These are phyloP conservation scores for Mentha longifolia DNA, from an alignment of 257 asterid species.

Conservation along the genomic window DNA sequence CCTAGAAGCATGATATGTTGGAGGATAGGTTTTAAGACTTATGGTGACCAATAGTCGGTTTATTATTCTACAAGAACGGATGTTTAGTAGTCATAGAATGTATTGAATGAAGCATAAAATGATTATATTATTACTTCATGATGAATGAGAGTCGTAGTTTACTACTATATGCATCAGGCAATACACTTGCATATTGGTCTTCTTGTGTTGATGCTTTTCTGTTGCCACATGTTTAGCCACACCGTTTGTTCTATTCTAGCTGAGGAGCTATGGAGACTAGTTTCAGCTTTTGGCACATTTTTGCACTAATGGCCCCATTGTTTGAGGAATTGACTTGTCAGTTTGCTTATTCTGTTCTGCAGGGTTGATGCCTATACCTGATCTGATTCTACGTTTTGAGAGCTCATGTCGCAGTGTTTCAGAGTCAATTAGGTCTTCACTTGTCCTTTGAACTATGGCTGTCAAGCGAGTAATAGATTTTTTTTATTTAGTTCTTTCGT, in stretches of 20 bases:
- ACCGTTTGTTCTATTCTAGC: neutral
- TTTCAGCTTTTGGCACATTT: constrained; percentile 13
- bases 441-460: constrained; percentile 19
- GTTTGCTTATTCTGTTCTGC: constrained; percentile 44
- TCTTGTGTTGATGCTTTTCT: constrained; percentile 2
- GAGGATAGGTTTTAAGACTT: neutral
- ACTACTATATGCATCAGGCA: constrained; percentile 1
- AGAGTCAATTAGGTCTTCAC: constrained; percentile 75
- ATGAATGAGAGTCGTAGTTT: constrained; percentile 6
- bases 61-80: constrained; percentile 9
- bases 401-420: constrained; percentile 86
- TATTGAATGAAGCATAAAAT: neutral
- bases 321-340: constrained; percentile 27
- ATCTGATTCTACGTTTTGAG: constrained; percentile 84
- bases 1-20: neutral
- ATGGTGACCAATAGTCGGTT: constrained; percentile 5
- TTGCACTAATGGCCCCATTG: constrained; percentile 7
- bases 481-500: neutral
- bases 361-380: constrained; percentile 90
- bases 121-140: neutral
- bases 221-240: neutral
- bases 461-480: neutral
- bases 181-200: constrained; percentile 1
- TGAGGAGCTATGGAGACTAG: neutral
- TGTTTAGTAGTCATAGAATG: neutral